phyloP scores from a whole-genome alignment of 257 asterid species.

The Ligustrum vulgare region DNA sequence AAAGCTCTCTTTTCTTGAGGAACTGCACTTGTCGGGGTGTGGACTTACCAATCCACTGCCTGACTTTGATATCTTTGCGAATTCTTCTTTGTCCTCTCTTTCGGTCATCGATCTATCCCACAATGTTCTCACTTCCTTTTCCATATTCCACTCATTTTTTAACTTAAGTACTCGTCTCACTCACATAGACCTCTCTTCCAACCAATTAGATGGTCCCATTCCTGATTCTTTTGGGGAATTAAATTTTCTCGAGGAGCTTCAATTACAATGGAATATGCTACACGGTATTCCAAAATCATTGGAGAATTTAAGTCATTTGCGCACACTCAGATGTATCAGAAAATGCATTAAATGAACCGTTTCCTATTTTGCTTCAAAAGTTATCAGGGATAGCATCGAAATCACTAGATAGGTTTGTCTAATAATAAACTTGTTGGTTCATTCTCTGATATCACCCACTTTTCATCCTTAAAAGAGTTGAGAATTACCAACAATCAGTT shows the following conservation, averaged over 20 bases:
- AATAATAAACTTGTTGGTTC: conserved; percentile 21
- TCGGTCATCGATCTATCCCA: too few relatives aligned
- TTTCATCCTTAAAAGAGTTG: conserved; percentile 18
- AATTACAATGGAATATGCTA: conserved; percentile 16
- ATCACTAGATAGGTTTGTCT: neutral
- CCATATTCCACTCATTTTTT: too few relatives aligned
- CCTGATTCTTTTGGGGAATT: conserved; percentile 22
- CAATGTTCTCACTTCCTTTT: too few relatives aligned
- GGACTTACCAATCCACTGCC: too few relatives aligned
- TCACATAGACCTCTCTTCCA: conserved; percentile 19
- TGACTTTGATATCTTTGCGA: too few relatives aligned
- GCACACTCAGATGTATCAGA: neutral
- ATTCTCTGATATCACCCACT: conserved; percentile 9
- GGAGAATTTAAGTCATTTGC: conserved; percentile 20
- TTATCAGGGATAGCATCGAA: neutral
- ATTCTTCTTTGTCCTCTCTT: too few relatives aligned
- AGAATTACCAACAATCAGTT: too few relatives aligned
- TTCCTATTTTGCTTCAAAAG: conserved; percentile 8
- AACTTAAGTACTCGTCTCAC: conserved; percentile 13
- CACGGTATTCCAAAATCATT: conserved; percentile 27
- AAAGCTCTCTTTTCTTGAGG: too few relatives aligned
- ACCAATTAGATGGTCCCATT: conserved; percentile 20
- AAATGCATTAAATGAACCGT: neutral
- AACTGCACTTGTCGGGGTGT: too few relatives aligned
- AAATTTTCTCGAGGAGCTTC: conserved; percentile 7